A percentile compares a stretch with the other conserved stretches of the same genome.
Conservation (phyloP, 352 stramenopile species). For the Phytophthora aleatoria region DNA sequence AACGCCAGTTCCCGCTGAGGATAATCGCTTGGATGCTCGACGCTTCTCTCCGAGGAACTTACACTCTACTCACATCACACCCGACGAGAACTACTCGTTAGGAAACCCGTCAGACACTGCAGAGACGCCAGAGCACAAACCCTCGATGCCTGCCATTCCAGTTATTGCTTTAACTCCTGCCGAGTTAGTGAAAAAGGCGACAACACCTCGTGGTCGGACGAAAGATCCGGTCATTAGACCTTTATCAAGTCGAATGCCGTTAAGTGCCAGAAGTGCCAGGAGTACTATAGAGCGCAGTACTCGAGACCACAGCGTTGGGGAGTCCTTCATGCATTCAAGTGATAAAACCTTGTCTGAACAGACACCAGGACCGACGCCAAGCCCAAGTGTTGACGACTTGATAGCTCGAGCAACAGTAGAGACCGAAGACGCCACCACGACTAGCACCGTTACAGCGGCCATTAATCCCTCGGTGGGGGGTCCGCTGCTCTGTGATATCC, state of each 20-base stretch:
- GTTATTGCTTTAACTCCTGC: conserved; percentile 55
- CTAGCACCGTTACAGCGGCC: not conserved
- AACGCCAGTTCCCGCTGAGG: not conserved
- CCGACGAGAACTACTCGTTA: conserved; percentile 30
- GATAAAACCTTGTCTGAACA: conserved; percentile 1
- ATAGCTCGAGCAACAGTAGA: not conserved
- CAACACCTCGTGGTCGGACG: conserved; percentile 21
- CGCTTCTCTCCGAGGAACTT: conserved; percentile 16
- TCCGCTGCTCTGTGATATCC: conserved; percentile 11
- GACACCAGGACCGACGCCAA: conserved; percentile 14
- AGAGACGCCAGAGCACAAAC: conserved; percentile 11
- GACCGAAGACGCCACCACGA: not conserved
- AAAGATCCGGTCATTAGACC: conserved; percentile 37
- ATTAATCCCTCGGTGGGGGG: not conserved
- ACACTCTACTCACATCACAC: conserved; percentile 12
- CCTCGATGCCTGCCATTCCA: conserved; percentile 25
- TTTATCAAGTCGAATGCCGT: conserved; percentile 33
- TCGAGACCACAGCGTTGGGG: conserved; percentile 4
- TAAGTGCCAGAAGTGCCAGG: conserved; percentile 26
- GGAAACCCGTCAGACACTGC: conserved; percentile 16
- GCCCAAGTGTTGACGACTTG: conserved; percentile 16
- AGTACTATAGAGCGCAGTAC: conserved; percentile 8
- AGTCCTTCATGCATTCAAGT: conserved; percentile 10
- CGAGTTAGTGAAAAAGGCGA: conserved; percentile 59
- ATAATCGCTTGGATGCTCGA: conserved; percentile 20